These are phyloP conservation scores for Alloteropsis semialata DNA, from an alignment of 176 grass and related monocot species.

Conservation along the genomic window DNA sequence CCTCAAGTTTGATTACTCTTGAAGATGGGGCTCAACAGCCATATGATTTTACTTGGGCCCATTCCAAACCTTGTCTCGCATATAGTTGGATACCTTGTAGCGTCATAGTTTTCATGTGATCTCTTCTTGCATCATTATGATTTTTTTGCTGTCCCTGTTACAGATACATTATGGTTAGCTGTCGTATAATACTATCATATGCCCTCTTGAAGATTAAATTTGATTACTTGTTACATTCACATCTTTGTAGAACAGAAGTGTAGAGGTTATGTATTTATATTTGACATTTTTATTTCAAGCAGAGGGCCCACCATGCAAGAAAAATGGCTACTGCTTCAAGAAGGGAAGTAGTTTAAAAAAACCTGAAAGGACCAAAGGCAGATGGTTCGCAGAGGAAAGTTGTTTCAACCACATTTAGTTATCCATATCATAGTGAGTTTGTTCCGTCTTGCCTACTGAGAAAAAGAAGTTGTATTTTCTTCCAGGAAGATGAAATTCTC, in stretches of 20 bases:
- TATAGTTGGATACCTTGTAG: background rate
- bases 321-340: conserved; percentile 12
- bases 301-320: conserved; percentile 26
- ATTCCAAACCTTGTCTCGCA: too few relatives aligned
- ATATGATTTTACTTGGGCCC: too few relatives aligned
- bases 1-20: too few relatives aligned
- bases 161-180: background rate
- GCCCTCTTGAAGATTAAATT: conserved; percentile 12
- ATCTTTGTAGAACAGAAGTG: conserved; percentile 16
- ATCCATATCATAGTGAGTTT: background rate
- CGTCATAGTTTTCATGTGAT: background rate
- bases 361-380: conserved; percentile 28
- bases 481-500: conserved; percentile 72
- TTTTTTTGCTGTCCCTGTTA: background rate
- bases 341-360: conserved; percentile 17
- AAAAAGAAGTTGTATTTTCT: background rate
- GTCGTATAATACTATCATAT: background rate
- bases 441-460: conserved; percentile 17
- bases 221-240: background rate
- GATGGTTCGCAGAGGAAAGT: conserved; percentile 63
- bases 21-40: too few relatives aligned
- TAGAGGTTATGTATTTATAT: conserved; percentile 9
- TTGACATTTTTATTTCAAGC: conserved; percentile 7
- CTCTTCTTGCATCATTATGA: conserved; percentile 20
- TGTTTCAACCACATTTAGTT: background rate